Base-by-base conservation (phyloP, 108 stramenopile species). In the Pseudonitzschia pungens region DNA sequence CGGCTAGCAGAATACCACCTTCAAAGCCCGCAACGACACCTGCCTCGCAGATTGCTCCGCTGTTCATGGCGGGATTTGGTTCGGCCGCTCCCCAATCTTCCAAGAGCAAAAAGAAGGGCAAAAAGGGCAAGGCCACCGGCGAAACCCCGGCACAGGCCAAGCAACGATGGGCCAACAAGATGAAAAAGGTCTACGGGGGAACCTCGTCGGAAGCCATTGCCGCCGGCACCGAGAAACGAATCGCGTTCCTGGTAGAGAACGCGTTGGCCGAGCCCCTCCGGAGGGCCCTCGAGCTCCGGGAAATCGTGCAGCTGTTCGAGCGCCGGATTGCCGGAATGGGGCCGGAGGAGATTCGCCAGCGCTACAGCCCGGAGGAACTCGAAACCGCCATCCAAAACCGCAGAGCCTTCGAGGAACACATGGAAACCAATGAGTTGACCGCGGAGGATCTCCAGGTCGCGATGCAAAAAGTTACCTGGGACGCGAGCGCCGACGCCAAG, bases 401-500 rank as follows among this genome's bases (percentile, higher is more conserved):
- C 52, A 42, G 58, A 24, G 74, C 83, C 31, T 70, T 88, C 42
- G 62, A 83, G n/a, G 21, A 65, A n/a, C 28, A 87, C 16, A 74
- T 77, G 57, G 42, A 68, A 22, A 78, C 83, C 33, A 73, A 87
- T 53, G 50, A 64, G 22, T 40, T 80, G 8, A 18, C 66, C 10
- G 81, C 75, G 29, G 70, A 68, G 10, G 84, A 91, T 68, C 52
- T 91, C 2, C 90, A 88, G 62, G 88, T 88, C 60, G 21, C 83
- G 7, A 83, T 83, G 50, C 90, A 91, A 82, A 69, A 64, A 40
- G 69, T 77, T 22, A 91, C 90, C 4, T 91, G 90, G 90, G 86
- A 91, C 83, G 90, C 90, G n/a, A 78, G 77, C 29, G 90, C 90
- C 16, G 87, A 88, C 82, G 90, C 90, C 40, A 91, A 91, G 60